These are phyloP conservation scores for Balakata baccata DNA, from an alignment of 345 rosid species.

Conservation along the genomic window DNA sequence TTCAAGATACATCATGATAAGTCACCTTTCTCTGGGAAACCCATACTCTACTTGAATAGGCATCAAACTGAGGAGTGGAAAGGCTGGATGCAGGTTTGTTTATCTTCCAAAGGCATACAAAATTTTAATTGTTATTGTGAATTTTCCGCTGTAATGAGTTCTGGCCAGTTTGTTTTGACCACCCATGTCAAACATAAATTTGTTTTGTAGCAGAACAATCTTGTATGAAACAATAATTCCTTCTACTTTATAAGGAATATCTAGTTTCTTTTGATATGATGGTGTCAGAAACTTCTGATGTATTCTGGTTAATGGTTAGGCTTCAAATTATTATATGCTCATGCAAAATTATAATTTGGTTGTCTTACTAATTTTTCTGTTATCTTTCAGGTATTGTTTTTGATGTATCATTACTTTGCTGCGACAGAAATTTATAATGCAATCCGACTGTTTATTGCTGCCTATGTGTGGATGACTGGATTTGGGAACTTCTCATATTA, in stretches of 20 bases:
- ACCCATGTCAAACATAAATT: constrained; percentile 5
- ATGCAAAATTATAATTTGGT: background rate
- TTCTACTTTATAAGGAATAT: background rate
- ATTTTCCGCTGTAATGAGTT: background rate
- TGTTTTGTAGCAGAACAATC: background rate
- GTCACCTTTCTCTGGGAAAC: constrained; percentile 82
- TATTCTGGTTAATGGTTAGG: constrained; percentile 6
- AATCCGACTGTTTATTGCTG: constrained; percentile 87
- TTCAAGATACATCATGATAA: constrained; percentile 81
- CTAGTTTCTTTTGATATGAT: background rate
- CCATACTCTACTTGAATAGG: constrained; percentile 88
- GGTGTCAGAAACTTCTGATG: background rate
- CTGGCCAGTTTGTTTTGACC: constrained; percentile 5
- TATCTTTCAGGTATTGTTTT: constrained; percentile 77
- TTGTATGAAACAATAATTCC: background rate
- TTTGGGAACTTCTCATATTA: constrained; percentile 98
- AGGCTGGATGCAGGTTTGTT: constrained; percentile 99
- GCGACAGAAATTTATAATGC: constrained; percentile 93
- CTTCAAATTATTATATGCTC: constrained; percentile 10
- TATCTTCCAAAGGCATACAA: constrained; percentile 12
- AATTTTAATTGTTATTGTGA: background rate
- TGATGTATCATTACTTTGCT: constrained; percentile 99
- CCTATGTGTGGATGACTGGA: constrained; percentile 99
- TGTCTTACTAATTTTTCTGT: constrained; percentile 19
- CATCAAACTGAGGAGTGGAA: constrained; percentile 99